Base-by-base conservation (phyloP, 495 filamentous ascomycete genomes). In the Neurospora discreta region DNA sequence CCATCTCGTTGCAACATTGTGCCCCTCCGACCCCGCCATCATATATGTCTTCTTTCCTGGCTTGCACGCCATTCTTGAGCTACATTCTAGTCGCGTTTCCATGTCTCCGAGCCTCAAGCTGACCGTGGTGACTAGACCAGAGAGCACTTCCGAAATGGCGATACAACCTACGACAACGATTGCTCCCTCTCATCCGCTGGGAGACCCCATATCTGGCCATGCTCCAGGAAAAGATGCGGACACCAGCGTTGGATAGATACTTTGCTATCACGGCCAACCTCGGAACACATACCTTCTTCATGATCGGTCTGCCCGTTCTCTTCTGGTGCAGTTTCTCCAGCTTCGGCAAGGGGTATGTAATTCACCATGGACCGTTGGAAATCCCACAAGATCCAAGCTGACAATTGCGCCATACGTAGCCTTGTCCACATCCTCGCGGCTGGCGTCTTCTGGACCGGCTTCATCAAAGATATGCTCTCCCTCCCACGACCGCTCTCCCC, bases 201-300 rank as follows among this genome's bases (percentile, higher is more conserved):
- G 95, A 99, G 83, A 99, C 95, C 2, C 95, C 94, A 3, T 95
- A 97, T 80, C 88, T 99, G 3, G 95, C 95, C 33, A 89, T 85
- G 81, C 80, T 94, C 74, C 95, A 99, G 86, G 87, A 89, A 75
- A 88, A 85, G 78, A 81, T 91, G 74, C 89, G 93, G 76, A 90
- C 92, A 15, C 93, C 93, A 2, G 83, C 90, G 5, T 89, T 98
- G 71, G 95, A 99, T 81, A 91, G 92, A 36, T 99, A 97, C 81
- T 99, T 99, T 78, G 94, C 95, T 16, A 90, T 95, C 74, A 97
- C 95, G 2, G 95, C 95, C 74, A 99, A 98, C 81, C 90, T 98
- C 46, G 95, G 95, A 39, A 99, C 95, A 5, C 95, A 99, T 82
- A 99, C 95, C 1, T 98, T 97, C 84, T 99, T 97, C 84, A 99